Conservation (phyloP, 805 yeast species). For the Candida saitoana region DNA sequence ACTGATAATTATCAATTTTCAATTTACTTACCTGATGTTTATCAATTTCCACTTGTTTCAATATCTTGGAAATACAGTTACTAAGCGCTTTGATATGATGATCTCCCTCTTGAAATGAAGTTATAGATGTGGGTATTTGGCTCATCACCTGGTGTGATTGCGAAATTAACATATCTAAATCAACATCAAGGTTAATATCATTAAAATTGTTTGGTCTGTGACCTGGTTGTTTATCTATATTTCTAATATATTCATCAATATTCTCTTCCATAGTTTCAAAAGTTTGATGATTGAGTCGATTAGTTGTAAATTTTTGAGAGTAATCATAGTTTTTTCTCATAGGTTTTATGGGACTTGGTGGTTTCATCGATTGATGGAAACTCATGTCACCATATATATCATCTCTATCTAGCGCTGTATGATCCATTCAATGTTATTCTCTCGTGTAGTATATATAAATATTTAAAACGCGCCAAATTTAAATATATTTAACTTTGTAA, state of each 20-base stretch:
- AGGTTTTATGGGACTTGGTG: not conserved
- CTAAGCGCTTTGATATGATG: conserved; percentile 23
- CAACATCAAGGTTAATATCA: conserved; percentile 4
- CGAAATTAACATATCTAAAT: conserved; percentile 19
- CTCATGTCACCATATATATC: not conserved
- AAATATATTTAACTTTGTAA: no score
- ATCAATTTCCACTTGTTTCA: conserved; percentile 12
- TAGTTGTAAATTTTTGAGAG: not conserved
- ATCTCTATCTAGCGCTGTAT: not conserved
- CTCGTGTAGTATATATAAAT: no score
- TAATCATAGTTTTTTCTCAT: not conserved
- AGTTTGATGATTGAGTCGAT: not conserved
- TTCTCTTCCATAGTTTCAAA: conserved; percentile 2
- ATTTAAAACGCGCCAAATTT: no score
- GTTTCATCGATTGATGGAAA: not conserved
- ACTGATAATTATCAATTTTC: not conserved
- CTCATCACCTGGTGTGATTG: conserved; percentile 28
- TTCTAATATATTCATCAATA: conserved; percentile 4
- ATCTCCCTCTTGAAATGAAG: conserved; percentile 21
- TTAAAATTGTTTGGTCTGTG: not conserved
- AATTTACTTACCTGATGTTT: not conserved
- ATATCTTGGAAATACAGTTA: conserved; percentile 25
- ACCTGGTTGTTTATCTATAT: no score
- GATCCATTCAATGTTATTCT: not conserved
- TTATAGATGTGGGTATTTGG: conserved; percentile 15